Conservation (phyloP, 2,329 filamentous ascomycete species). For the Xylaria sp. region DNA sequence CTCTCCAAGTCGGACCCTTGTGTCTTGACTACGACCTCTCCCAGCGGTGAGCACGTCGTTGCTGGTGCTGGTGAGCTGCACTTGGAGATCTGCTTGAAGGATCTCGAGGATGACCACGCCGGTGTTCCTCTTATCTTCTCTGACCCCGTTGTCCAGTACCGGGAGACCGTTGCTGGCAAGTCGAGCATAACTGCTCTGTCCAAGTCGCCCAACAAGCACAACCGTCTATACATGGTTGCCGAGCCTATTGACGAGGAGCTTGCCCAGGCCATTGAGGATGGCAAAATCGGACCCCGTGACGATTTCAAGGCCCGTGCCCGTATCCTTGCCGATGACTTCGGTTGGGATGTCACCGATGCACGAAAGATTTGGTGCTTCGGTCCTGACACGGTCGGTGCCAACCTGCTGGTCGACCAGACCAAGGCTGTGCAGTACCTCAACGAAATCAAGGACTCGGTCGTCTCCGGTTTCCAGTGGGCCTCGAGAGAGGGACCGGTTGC, state of each 20-base stretch:
- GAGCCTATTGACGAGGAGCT: constrained; percentile 92
- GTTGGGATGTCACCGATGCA: constrained; percentile 99
- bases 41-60: constrained; percentile 98
- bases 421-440: constrained; percentile 99
- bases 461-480: constrained; percentile 99
- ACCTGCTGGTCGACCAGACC: constrained; percentile 99
- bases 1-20: constrained; percentile 99
- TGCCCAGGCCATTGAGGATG: constrained; percentile 82
- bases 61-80: constrained; percentile 99
- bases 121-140: constrained; percentile 97
- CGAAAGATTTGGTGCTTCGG: constrained; percentile 99
- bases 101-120: constrained; percentile 99
- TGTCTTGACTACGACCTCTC: constrained; percentile 85
- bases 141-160: constrained; percentile 97
- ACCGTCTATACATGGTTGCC: constrained; percentile 97
- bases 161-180: constrained; percentile 84
- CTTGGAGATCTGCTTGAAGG: constrained; percentile 99
- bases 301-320: constrained; percentile 99
- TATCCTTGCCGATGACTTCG: constrained; percentile 92
- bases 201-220: constrained; percentile 99
- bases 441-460: constrained; percentile 99
- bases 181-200: constrained; percentile 97
- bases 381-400: constrained; percentile 95
- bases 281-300: constrained; percentile 93
- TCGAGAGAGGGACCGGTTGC: constrained; percentile 95